phyloP scores from a whole-genome alignment of 345 rosid genomes.

The Erysimum cheiranthoides region DNA sequence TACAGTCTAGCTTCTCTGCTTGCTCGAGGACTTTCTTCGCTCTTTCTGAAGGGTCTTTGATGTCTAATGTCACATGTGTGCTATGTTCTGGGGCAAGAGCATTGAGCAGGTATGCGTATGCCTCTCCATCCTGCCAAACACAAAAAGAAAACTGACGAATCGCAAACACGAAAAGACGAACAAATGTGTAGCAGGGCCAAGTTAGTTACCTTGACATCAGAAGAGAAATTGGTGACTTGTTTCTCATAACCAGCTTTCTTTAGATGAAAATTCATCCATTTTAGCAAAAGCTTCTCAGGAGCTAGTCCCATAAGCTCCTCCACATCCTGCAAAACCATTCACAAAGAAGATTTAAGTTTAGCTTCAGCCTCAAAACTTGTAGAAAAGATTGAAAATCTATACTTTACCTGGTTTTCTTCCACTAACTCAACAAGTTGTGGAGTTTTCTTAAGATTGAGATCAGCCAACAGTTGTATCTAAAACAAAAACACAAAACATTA shows the following conservation, averaged over 20 bases:
- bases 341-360: neutral
- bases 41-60: conserved; percentile 66
- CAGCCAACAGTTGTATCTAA: conserved; percentile 86
- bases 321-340: conserved; percentile 62
- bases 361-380: neutral
- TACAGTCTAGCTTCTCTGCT: conserved; percentile 86
- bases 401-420: conserved; percentile 67
- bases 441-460: conserved; percentile 85
- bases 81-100: conserved; percentile 78
- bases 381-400: neutral
- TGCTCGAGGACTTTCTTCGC: conserved; percentile 76
- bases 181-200: neutral
- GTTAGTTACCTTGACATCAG: conserved; percentile 84
- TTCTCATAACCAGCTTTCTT: conserved; percentile 86
- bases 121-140: conserved; percentile 76
- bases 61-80: conserved; percentile 48
- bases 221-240: conserved; percentile 80
- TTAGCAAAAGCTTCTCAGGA: conserved; percentile 83
- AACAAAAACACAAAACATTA: conserved; percentile 9
- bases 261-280: conserved; percentile 95
- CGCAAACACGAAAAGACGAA: neutral
- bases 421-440: conserved; percentile 84
- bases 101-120: conserved; percentile 79
- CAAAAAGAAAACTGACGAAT: neutral
- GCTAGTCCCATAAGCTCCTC: conserved; percentile 85